A percentile compares a stretch with the other conserved stretches of the same genome.
These are phyloP conservation scores for Hypoxylon subgilvum DNA, from an alignment of 495 filamentous ascomycete genomes.

Conservation along the genomic window DNA sequence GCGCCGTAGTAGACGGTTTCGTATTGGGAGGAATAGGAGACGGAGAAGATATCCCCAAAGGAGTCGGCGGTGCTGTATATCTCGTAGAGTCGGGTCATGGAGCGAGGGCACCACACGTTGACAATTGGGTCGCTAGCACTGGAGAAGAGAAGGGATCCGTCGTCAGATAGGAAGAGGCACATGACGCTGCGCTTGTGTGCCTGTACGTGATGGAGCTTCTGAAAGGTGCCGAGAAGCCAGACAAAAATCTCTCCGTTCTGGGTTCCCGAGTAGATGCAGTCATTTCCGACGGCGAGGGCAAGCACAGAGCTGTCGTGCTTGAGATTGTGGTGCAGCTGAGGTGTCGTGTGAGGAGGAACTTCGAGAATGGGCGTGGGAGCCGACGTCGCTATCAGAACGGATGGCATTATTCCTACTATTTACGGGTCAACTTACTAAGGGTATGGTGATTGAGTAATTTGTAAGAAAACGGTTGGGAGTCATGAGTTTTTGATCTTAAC, in stretches of 20 bases:
- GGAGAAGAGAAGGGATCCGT: slow-evolving; percentile 81
- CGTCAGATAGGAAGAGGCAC: slow-evolving; percentile 76
- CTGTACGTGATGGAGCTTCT: slow-evolving; percentile 74
- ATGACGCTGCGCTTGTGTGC: slow-evolving; percentile 92
- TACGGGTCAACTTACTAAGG: slow-evolving; percentile 14
- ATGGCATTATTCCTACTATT: slow-evolving; percentile 26
- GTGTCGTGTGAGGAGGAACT: slow-evolving; percentile 49
- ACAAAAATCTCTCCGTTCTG: slow-evolving; percentile 91
- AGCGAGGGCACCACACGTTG: slow-evolving; percentile 68
- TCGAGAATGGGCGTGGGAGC: slow-evolving; percentile 41
- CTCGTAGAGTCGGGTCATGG: slow-evolving; percentile 68
- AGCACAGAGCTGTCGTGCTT: slow-evolving; percentile 76
- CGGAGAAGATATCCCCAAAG: slow-evolving; percentile 92
- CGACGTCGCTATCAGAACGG: slow-evolving; percentile 27
- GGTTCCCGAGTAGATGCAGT: slow-evolving; percentile 81
- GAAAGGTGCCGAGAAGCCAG: slow-evolving; percentile 86
- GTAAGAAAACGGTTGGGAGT: not conserved
- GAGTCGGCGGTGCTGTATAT: slow-evolving; percentile 89
- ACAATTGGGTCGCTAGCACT: slow-evolving; percentile 92
- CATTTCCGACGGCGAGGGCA: slow-evolving; percentile 67
- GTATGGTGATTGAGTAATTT: not conserved
- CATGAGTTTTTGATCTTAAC: not conserved
- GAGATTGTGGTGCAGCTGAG: slow-evolving; percentile 70
- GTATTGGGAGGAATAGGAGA: slow-evolving; percentile 78
- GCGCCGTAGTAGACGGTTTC: slow-evolving; percentile 89